A percentile compares a stretch with the other conserved stretches of the same genome.
Evolutionary conservation across 2,329 filamentous ascomycete species (phyloP).

Genomic region (Chaetomium globosum): DNA sequence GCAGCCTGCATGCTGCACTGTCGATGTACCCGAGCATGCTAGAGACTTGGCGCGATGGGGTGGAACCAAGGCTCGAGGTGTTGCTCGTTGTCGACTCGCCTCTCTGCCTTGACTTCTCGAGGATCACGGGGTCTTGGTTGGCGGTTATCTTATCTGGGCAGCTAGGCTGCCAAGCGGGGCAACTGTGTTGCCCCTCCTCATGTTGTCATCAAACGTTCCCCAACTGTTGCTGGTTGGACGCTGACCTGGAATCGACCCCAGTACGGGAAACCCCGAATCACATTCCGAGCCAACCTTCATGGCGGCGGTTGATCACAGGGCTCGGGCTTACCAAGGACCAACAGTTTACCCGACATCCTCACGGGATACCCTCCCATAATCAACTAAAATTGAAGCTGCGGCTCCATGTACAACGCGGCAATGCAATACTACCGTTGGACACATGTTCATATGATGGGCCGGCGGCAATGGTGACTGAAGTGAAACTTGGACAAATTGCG

Average conservation of each 20-base stretch:
- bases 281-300: background rate
- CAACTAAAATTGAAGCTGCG: too few relatives aligned
- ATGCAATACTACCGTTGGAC: too few relatives aligned
- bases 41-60: conserved; percentile 11
- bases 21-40: conserved; percentile 12
- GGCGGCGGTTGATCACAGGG: too few relatives aligned
- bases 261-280: background rate
- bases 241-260: too few relatives aligned
- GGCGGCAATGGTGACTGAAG: too few relatives aligned
- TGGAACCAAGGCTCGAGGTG: background rate
- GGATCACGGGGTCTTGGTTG: background rate
- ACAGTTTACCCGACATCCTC: too few relatives aligned
- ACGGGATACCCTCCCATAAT: too few relatives aligned
- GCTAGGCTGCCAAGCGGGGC: conserved; percentile 24
- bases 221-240: conserved; percentile 18
- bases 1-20: conserved; percentile 17
- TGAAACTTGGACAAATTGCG: too few relatives aligned
- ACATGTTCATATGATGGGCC: too few relatives aligned
- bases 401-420: too few relatives aligned
- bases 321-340: too few relatives aligned
- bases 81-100: background rate
- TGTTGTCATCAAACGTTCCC: conserved; percentile 29
- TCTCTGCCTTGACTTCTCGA: conserved; percentile 2
- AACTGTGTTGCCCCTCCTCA: conserved; percentile 29
- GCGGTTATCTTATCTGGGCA: background rate